These are phyloP conservation scores for Aspergillus piperis DNA, from an alignment of 2,329 filamentous ascomycete species.

Conservation along the genomic window DNA sequence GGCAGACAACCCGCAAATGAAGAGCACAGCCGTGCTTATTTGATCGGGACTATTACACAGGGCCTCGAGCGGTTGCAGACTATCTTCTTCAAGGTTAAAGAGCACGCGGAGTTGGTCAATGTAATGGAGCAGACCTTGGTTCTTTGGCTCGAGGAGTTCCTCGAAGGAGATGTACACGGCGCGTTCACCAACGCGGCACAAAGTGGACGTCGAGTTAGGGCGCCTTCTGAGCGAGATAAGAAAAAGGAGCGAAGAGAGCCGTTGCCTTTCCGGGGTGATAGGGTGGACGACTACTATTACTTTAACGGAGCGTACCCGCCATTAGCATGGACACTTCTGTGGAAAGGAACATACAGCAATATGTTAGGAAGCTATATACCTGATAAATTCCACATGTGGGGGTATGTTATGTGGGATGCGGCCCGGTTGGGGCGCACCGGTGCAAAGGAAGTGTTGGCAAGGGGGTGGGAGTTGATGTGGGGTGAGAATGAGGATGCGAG, in stretches of 20 bases:
- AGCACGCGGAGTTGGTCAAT: background rate
- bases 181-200: no score
- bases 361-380: background rate
- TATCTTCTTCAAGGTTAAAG: no score
- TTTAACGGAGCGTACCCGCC: slow-evolving; percentile 5
- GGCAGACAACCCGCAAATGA: no score
- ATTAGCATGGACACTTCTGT: slow-evolving; percentile 15
- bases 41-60: no score
- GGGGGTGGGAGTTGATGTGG: background rate
- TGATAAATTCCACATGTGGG: background rate
- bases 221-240: no score
- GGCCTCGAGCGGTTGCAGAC: no score
- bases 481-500: no score
- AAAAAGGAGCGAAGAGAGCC: background rate
- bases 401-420: slow-evolving; percentile 27
- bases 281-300: background rate
- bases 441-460: slow-evolving; percentile 2
- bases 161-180: no score
- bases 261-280: slow-evolving; percentile 13
- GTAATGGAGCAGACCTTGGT: no score
- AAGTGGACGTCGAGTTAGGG: no score
- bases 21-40: no score
- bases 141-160: no score
- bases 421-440: slow-evolving; percentile 14
- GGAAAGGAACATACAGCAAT: slow-evolving; percentile 14